phyloP scores from a whole-genome alignment of 805 yeast genomes.

The Grigorovia yakushimaensis region DNA sequence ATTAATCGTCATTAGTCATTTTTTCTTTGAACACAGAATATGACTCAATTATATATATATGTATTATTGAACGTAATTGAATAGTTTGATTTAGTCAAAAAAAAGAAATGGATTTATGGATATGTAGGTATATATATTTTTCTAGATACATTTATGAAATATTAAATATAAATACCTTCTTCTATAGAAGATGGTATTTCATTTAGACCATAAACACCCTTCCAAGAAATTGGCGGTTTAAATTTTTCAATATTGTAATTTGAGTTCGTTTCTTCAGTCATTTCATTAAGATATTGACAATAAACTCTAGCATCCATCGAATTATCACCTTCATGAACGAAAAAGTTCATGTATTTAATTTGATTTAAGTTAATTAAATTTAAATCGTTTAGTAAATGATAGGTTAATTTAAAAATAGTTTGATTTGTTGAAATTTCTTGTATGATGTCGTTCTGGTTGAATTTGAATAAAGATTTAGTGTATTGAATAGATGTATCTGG shows the following conservation, averaged over 20 bases:
- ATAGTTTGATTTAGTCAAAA: too few species aligned
- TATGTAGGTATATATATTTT: background rate
- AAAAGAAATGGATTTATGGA: background rate
- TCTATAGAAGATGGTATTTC: constrained; percentile 61
- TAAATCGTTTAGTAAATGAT: constrained; percentile 19
- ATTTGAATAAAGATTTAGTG: constrained; percentile 16
- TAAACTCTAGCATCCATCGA: constrained; percentile 48
- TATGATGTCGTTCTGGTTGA: constrained; percentile 17
- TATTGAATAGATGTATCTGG: constrained; percentile 9
- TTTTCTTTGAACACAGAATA: too few species aligned
- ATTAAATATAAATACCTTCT: constrained; percentile 50
- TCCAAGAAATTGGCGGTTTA: constrained; percentile 69
- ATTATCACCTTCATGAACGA: constrained; percentile 88
- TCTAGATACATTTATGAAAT: background rate
- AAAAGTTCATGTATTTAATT: constrained; percentile 40
- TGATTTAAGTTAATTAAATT: constrained; percentile 9
- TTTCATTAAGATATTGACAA: constrained; percentile 2
- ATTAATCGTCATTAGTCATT: too few species aligned
- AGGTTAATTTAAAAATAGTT: constrained; percentile 20
- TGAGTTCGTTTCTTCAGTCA: constrained; percentile 3
- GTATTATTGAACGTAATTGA: too few species aligned
- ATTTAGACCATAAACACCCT: constrained; percentile 70
- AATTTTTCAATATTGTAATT: constrained; percentile 26
- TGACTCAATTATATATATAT: too few species aligned
- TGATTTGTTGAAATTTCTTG: constrained; percentile 23